phyloP scores from a whole-genome alignment of 345 rosid species.

The Eutrema yunnanense region DNA sequence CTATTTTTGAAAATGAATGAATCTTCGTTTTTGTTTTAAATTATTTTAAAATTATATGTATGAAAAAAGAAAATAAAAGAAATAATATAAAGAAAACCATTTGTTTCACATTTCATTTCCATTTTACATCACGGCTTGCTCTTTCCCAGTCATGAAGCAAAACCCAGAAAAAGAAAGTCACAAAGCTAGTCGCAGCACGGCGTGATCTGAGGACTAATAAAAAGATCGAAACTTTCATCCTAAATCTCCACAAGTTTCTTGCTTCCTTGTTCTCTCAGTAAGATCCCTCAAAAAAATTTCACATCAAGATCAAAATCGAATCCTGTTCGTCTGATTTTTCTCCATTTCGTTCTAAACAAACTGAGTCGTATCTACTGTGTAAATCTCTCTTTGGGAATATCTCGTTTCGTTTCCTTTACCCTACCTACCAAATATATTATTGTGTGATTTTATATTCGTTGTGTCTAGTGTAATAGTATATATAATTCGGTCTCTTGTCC shows the following conservation, averaged over 20 bases:
- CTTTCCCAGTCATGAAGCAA: neutral
- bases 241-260: neutral
- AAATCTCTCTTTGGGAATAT: neutral
- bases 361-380: neutral
- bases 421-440: constrained; percentile 7
- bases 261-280: constrained; percentile 6
- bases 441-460: constrained; percentile 9
- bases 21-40: too few species aligned
- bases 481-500: constrained; percentile 13
- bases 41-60: neutral
- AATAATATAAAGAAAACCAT: too few species aligned
- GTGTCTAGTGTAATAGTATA: neutral
- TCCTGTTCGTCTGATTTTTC: constrained; percentile 9
- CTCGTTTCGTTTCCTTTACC: constrained; percentile 1
- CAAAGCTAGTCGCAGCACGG: constrained; percentile 10
- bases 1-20: too few species aligned
- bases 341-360: constrained; percentile 6
- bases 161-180: constrained; percentile 15
- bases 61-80: neutral
- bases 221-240: constrained; percentile 21
- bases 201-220: neutral
- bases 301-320: neutral
- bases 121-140: neutral
- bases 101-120: neutral
- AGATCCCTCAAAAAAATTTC: constrained; percentile 2